A percentile compares a stretch with the other conserved stretches of the same genome.
Conservation (phyloP, 1,139 yeast genomes). For the Candida freyschussii region DNA sequence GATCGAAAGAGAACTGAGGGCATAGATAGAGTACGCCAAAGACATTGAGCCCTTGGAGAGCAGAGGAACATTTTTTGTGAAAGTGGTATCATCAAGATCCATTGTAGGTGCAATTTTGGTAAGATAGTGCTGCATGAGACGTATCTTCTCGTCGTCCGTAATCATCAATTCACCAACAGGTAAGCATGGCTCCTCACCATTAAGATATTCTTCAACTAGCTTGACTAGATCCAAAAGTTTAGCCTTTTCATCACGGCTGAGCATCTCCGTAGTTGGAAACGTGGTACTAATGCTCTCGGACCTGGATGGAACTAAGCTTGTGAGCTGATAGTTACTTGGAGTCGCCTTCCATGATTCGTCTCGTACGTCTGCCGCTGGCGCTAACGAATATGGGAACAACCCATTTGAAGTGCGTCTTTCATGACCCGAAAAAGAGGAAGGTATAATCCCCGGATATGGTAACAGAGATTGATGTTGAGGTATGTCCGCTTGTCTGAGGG, state of each 20-base stretch:
- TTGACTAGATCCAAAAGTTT: slow-evolving; percentile 6
- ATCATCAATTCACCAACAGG: slow-evolving; percentile 2
- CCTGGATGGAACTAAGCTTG: slow-evolving; percentile 2
- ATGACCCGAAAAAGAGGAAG: too few species aligned
- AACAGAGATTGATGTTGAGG: too few species aligned
- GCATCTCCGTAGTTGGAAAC: too few species aligned
- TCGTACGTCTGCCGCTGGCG: too few species aligned
- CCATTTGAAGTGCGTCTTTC: too few species aligned
- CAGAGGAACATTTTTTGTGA: slow-evolving; percentile 8
- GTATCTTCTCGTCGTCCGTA: slow-evolving; percentile 12
- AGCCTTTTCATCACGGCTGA: slow-evolving; percentile 3
- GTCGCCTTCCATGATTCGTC: too few species aligned
- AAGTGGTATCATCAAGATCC: slow-evolving; percentile 9
- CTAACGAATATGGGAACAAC: too few species aligned
- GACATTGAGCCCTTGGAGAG: slow-evolving; percentile 10
- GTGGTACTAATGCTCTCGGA: background rate
- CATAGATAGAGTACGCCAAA: slow-evolving; percentile 12
- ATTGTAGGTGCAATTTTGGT: slow-evolving; percentile 12
- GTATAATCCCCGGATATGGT: too few species aligned
- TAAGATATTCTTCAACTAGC: slow-evolving; percentile 1
- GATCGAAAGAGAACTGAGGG: slow-evolving; percentile 10
- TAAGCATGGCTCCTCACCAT: background rate
- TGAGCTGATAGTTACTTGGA: slow-evolving; percentile 4
- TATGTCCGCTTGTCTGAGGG: background rate
- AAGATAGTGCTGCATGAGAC: slow-evolving; percentile 13